Base-by-base conservation (phyloP, 176 grass and related monocot species). In the Hsuehochloa calcarea region DNA sequence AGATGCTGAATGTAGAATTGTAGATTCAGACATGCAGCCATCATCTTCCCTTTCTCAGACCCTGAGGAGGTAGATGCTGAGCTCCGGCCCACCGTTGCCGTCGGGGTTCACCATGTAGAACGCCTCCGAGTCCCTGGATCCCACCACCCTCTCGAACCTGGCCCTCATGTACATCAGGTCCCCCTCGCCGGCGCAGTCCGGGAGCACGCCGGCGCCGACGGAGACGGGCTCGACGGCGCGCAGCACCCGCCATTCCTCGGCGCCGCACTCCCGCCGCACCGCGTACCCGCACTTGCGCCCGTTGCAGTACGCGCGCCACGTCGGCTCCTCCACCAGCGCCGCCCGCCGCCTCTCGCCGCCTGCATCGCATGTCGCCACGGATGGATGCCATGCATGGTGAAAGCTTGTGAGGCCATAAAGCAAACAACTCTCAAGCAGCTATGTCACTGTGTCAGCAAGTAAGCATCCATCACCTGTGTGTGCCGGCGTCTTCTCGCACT, bases 61-160 rank as follows among this genome's bases (percentile, higher is more conserved):
- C 66, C 93, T 90, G 66, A 90, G 90, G 17, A 95, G 87, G 49
- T 95, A 95, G 81, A 95, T 92, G 75, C 93, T 95, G 70, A 95
- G 90, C 82, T 95, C 90, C 0, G 93, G 93, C 2, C 85, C 93
- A 17, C 79, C 58, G 43, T 85, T 84, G 41, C 88, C 90, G 54
- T 95, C 93, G 89, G 93, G 96, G 82, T 95, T 98, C 91, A 98
- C 94, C 96, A 98, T 98, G 90, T 98, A 98, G 85, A 98, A 98
- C 0, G 93, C 96, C 64, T 98, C 96, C 1, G 96, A 94, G 74
- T 95, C 93, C 84, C 84, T 91, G 8, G 87, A 91, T 22, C 94
- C 94, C 37, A 93, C 94, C 72, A 96, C 91, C 55, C 94, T 77
- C 89, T 96, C 94, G 63, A 96, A 96, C 87, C 70, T 93, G 6